Evolutionary conservation across 768 basidiomycete genomes (phyloP).

Genomic region (Pisolithus microcarpus): DNA sequence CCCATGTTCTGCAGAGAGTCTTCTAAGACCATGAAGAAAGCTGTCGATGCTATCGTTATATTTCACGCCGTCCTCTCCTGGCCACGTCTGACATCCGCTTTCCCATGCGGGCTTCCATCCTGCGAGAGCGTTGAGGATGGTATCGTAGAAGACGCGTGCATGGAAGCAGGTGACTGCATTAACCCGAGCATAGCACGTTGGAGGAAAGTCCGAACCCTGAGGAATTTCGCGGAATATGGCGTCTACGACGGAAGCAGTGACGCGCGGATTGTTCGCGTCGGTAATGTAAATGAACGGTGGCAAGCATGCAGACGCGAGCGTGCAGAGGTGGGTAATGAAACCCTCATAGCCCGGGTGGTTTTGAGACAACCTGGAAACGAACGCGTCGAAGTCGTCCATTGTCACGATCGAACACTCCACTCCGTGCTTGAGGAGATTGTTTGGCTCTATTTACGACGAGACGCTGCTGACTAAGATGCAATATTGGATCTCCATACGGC

Average conservation of each 20-base stretch:
- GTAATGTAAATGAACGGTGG: conserved; percentile 66
- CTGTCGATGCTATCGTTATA: conserved; percentile 35
- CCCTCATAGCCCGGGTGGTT: conserved; percentile 19
- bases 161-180: conserved; percentile 56
- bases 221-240: conserved; percentile 23
- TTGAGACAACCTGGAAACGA: conserved; percentile 4
- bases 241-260: conserved; percentile 39
- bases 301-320: conserved; percentile 32
- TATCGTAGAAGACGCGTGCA: conserved; percentile 53
- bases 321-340: conserved; percentile 18
- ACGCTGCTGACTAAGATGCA: too few species aligned
- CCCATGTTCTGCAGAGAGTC: conserved; percentile 23
- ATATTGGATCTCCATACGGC: too few species aligned
- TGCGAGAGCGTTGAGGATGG: conserved; percentile 49
- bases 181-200: conserved; percentile 36
- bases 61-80: conserved; percentile 27
- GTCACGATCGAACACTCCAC: too few species aligned
- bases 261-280: conserved; percentile 44
- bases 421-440: too few species aligned
- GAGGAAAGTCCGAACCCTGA: conserved; percentile 7
- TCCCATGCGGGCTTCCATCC: conserved; percentile 50
- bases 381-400: conserved; percentile 15
- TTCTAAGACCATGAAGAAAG: conserved; percentile 36
- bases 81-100: conserved; percentile 52
- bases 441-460: too few species aligned